Evolutionary conservation across 2,329 filamentous ascomycete genomes (phyloP), one percentile per base, ranked within the genome.

Genomic region (Daldinia sp.): DNA sequence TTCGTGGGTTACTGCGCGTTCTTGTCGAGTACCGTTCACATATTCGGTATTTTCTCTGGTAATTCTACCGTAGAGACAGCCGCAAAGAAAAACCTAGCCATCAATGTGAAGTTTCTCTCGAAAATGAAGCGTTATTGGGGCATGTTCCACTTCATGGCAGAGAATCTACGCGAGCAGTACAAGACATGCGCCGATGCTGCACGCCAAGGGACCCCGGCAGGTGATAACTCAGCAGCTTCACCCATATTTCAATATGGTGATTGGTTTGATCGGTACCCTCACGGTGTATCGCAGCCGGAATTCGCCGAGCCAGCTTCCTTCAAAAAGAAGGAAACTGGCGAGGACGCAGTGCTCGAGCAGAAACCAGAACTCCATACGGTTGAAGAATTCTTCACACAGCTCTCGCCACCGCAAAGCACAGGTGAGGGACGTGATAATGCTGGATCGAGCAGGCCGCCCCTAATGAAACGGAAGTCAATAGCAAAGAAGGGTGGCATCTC

Each of bases 121-220:
- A 95, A 92, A 77, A 96, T 98, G 92, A 97, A 97, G 81, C 92
- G 92, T 63, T 94, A 95, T 72, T 99, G 95, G 95, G 95, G 94
- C 63, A 96, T 97, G 90, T 97, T 98, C 74, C 92, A 97, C 75
- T 97, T 93, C 79, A 94, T 98, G 85, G 90, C 93, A 0, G 94
- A 98, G 74, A 95, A 94, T 72, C 84, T 97, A 32, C 93, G 95
- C 62, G 91, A 94, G 56, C 88, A 96, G 64, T 99, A 97, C 74
- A 87, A 91, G 52, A 87, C 88, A 48, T 94, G 93, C 70, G 89
- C 93, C 13, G 93, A 97, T 75, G 90, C 90, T n/a, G 87, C 89
- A 27, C 83, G 89, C 54, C 86, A 87, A 68, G 92, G 91, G 8
- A 82, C 82, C n/a, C 77, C 82, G 66, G 75, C 79, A 62, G 76